A percentile compares a stretch with the other conserved stretches of the same genome.
Evolutionary conservation across 768 basidiomycete species (phyloP).

Genomic region (Mycena crocata): DNA sequence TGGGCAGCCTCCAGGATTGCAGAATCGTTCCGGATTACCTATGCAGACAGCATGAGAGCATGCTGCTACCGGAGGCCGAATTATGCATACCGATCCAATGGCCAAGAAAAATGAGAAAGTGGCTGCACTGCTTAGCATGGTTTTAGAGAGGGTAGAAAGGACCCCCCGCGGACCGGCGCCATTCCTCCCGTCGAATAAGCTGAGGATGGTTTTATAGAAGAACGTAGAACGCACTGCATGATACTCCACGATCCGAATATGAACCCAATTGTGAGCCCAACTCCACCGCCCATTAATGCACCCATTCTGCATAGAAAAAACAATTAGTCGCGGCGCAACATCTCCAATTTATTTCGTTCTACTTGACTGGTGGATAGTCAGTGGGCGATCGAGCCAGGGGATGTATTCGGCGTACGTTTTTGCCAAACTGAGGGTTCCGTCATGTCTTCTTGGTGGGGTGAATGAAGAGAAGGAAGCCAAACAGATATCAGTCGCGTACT

Average conservation of each 20-base stretch:
- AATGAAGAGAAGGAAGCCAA: constrained; percentile 23
- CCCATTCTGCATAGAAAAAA: constrained; percentile 75
- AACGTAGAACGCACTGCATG: constrained; percentile 69
- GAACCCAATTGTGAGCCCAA: constrained; percentile 97
- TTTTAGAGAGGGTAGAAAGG: constrained; percentile 93
- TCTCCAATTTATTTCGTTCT: constrained; percentile 29
- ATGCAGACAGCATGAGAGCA: constrained; percentile 23
- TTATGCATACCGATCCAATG: constrained; percentile 81
- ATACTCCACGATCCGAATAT: constrained; percentile 96
- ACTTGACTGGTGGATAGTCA: constrained; percentile 65
- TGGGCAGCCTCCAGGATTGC: constrained; percentile 63
- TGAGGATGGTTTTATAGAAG: background rate
- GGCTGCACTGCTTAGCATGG: constrained; percentile 98
- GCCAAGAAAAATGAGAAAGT: constrained; percentile 98
- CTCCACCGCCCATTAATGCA: constrained; percentile 91
- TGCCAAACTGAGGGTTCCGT: constrained; percentile 78
- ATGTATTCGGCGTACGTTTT: constrained; percentile 64
- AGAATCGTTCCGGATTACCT: constrained; percentile 93
- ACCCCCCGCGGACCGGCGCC: constrained; percentile 93
- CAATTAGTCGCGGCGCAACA: constrained; percentile 15
- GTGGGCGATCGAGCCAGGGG: constrained; percentile 19
- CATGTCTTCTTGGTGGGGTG: constrained; percentile 44
- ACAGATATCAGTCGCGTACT: constrained; percentile 29
- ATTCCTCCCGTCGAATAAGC: constrained; percentile 59
- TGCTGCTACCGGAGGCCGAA: background rate